These are phyloP conservation scores for Saturnispora dispora DNA, from an alignment of 805 yeast species.

Conservation along the genomic window DNA sequence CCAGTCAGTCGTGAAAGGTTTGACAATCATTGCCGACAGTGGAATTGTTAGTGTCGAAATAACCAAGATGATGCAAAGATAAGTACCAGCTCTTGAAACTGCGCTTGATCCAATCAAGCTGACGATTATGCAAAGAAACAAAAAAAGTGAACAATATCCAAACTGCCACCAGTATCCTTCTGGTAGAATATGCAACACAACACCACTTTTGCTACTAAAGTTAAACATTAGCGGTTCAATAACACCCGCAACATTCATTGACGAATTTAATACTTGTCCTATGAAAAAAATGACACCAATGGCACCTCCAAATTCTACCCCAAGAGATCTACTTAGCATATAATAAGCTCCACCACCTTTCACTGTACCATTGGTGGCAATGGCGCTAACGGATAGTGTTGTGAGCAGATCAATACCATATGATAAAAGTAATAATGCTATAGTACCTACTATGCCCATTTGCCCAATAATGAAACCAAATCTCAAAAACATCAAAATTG, in stretches of 20 bases:
- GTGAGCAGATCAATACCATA: conserved; percentile 78
- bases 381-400: conserved; percentile 85
- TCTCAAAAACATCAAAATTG: conserved; percentile 89
- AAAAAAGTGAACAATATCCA: conserved; percentile 58
- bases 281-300: conserved; percentile 90
- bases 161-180: conserved; percentile 57
- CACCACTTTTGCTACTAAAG: conserved; percentile 57
- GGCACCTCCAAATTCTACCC: conserved; percentile 98
- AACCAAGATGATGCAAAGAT: conserved; percentile 57
- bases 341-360: conserved; percentile 98
- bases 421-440: conserved; percentile 58
- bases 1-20: conserved; percentile 51
- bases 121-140: conserved; percentile 63
- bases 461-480: conserved; percentile 95
- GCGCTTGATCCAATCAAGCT: conserved; percentile 74
- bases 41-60: conserved; percentile 78
- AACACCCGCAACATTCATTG: conserved; percentile 92
- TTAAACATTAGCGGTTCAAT: conserved; percentile 82
- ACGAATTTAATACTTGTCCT: conserved; percentile 88
- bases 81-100: conserved; percentile 75
- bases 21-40: conserved; percentile 55
- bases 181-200: conserved; percentile 50
- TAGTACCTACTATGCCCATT: conserved; percentile 77
- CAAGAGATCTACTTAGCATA: conserved; percentile 90
- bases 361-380: conserved; percentile 95